Evolutionary conservation across 306 rosid genomes (phyloP).

Genomic region (Prinsepia uniflora): DNA sequence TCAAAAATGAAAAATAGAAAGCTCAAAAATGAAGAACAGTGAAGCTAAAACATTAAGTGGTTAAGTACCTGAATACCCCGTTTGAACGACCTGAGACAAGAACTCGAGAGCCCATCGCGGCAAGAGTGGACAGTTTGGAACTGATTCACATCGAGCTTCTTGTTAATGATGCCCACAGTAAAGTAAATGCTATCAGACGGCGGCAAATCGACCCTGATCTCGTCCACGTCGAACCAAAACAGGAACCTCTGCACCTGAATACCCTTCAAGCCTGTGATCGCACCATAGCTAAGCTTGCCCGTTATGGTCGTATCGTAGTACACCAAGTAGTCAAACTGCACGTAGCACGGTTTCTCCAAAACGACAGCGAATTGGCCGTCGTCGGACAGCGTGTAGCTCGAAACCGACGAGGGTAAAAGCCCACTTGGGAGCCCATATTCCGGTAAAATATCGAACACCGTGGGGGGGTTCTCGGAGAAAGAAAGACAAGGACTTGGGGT

Average conservation of each 20-base stretch:
- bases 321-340: slow-evolving; percentile 67
- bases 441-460: slow-evolving; percentile 70
- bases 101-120: slow-evolving; percentile 30
- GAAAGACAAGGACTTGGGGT: slow-evolving; percentile 10
- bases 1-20: background rate
- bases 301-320: slow-evolving; percentile 62
- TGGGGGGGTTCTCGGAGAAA: slow-evolving; percentile 9
- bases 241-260: slow-evolving; percentile 68
- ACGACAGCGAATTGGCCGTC: slow-evolving; percentile 63
- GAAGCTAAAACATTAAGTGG: background rate
- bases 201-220: slow-evolving; percentile 94
- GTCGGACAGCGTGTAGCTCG: slow-evolving; percentile 43
- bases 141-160: slow-evolving; percentile 71
- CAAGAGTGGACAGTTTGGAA: slow-evolving; percentile 68
- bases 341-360: slow-evolving; percentile 58
- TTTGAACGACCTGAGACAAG: slow-evolving; percentile 31
- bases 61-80: slow-evolving; percentile 39
- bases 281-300: slow-evolving; percentile 71
- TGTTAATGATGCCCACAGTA: slow-evolving; percentile 77
- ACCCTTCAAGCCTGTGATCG: slow-evolving; percentile 66
- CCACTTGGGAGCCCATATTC: slow-evolving; percentile 76
- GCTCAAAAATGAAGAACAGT: no score
- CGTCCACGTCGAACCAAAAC: slow-evolving; percentile 74
- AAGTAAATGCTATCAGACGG: slow-evolving; percentile 73
- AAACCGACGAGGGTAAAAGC: slow-evolving; percentile 63